These are phyloP conservation scores for Adiantum capillusveneris DNA, from an alignment of 75 land plant species.

Conservation along the genomic window DNA sequence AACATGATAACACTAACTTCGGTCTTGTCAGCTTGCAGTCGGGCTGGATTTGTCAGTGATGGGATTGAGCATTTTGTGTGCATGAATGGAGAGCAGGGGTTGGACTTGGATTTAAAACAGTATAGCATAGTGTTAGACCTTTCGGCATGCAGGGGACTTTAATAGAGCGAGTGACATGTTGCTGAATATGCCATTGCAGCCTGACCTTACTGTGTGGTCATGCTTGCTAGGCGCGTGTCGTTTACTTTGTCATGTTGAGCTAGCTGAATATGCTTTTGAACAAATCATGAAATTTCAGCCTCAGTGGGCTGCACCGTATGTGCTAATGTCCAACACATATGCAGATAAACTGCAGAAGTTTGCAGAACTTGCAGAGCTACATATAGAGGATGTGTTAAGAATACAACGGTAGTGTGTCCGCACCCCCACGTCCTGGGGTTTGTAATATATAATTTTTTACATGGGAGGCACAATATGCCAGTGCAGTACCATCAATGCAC, in stretches of 20 bases:
- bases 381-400: too few species aligned
- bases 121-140: constrained; percentile 30
- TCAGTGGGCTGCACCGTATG: constrained; percentile 10
- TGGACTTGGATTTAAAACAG: constrained; percentile 9
- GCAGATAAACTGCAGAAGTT: not conserved
- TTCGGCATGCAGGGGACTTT: constrained; percentile 21
- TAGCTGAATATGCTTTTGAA: constrained; percentile 9
- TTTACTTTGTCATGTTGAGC: constrained; percentile 6
- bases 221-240: constrained; percentile 20
- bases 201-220: constrained; percentile 15
- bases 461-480: too few species aligned
- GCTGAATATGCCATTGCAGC: constrained; percentile 14
- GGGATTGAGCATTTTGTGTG: constrained; percentile 13
- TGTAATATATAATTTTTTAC: too few species aligned
- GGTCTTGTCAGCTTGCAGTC: constrained; percentile 12
- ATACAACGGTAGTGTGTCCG: too few species aligned
- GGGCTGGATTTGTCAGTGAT: constrained; percentile 9
- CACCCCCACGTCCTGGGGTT: too few species aligned
- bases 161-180: constrained; percentile 12
- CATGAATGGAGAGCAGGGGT: constrained; percentile 11
- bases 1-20: constrained; percentile 1
- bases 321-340: constrained; percentile 22
- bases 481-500: too few species aligned
- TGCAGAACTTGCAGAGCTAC: too few species aligned
- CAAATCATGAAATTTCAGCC: constrained; percentile 14